Evolutionary conservation across 192 early-diverging fungal genomes (phyloP).

Genomic region (Chytriomyces sp.): DNA sequence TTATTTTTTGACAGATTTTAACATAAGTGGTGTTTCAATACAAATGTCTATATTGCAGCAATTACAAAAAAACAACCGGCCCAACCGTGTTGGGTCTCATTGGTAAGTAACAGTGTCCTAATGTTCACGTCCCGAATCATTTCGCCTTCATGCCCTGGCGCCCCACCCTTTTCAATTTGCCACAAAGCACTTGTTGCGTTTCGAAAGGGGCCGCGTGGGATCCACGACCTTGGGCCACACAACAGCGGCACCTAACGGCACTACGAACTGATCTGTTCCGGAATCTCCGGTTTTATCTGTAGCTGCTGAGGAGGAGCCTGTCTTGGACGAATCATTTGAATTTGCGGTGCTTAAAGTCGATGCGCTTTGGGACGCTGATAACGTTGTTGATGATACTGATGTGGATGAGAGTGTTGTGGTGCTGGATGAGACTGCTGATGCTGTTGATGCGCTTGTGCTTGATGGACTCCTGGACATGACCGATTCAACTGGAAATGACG

Average conservation of each 20-base stretch:
- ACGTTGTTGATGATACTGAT: not conserved
- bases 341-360: no score
- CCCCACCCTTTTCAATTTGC: not conserved
- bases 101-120: no score
- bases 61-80: no score
- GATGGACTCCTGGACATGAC: not conserved
- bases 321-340: not conserved
- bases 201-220: not conserved
- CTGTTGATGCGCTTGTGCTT: not conserved
- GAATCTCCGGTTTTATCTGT: not conserved
- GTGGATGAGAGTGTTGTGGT: not conserved
- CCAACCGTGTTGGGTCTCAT: no score
- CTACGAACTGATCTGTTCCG: not conserved
- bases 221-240: constrained; percentile 17
- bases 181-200: constrained; percentile 12
- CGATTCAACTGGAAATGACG: not conserved
- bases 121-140: no score
- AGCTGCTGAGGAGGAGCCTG: not conserved
- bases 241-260: constrained; percentile 3
- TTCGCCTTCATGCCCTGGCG: no score
- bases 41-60: no score
- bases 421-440: no score
- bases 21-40: no score
- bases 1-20: no score
- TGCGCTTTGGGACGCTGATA: not conserved